These are phyloP conservation scores for Vigna unguiculata DNA, from an alignment of 306 rosid genomes.

Conservation along the genomic window DNA sequence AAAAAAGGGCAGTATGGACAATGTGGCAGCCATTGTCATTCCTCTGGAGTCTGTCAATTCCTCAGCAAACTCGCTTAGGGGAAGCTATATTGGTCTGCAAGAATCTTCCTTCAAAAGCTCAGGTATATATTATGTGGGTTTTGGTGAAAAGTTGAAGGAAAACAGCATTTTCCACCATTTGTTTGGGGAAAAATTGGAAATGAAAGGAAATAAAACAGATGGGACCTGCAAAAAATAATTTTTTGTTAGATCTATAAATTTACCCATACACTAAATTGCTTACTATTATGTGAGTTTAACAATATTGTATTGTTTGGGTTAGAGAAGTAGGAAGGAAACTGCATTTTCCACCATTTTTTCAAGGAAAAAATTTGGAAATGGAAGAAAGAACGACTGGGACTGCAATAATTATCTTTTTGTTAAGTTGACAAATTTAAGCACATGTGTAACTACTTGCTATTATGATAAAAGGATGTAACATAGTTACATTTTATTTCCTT, in stretches of 20 bases:
- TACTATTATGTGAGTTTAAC: constrained; percentile 36
- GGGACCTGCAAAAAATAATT: not conserved
- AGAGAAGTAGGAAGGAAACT: not conserved
- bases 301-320: not conserved
- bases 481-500: not conserved
- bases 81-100: constrained; percentile 54
- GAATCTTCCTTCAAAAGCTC: constrained; percentile 55
- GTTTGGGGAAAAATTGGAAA: not conserved
- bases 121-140: constrained; percentile 60
- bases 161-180: not conserved
- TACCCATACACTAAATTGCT: not conserved
- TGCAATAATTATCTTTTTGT: not conserved
- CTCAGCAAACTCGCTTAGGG: constrained; percentile 45
- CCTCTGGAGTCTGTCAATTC: constrained; percentile 64
- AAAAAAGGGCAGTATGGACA: constrained; percentile 87
- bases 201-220: not conserved
- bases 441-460: not conserved
- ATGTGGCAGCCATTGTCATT: constrained; percentile 87
- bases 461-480: not conserved
- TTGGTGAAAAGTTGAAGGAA: not conserved
- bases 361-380: not conserved
- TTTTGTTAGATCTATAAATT: not conserved
- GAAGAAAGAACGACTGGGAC: not conserved
- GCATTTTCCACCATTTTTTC: not conserved
- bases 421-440: not conserved